Evolutionary conservation across 2,329 filamentous ascomycete genomes (phyloP).

Genomic region (Chaetomium sp.): DNA sequence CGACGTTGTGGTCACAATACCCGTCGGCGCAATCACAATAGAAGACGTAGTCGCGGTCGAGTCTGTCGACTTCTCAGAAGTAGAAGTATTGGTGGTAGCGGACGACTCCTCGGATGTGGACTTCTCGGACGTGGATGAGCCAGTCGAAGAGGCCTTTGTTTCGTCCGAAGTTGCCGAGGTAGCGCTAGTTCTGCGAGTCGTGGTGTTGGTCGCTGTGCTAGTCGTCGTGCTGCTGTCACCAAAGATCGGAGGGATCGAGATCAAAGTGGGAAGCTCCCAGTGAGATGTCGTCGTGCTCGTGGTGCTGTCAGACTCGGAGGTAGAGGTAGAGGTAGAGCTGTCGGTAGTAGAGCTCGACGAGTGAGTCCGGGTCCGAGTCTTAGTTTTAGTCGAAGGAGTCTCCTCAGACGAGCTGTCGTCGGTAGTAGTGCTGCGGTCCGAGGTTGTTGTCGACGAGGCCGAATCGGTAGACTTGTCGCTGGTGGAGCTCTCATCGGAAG

Average conservation of each 20-base stretch:
- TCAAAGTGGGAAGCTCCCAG: neutral
- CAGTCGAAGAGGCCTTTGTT: neutral
- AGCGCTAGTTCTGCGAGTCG: neutral
- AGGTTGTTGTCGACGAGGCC: neutral
- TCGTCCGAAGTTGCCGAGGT: neutral
- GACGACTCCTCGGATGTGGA: neutral
- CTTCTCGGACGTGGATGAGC: neutral
- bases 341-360: neutral
- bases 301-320: neutral
- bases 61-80: neutral
- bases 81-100: neutral
- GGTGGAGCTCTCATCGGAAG: neutral
- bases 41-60: slow-evolving; percentile 18
- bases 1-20: slow-evolving; percentile 25
- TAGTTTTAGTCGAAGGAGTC: neutral
- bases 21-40: slow-evolving; percentile 30
- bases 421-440: neutral
- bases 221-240: neutral
- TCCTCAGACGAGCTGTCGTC: neutral
- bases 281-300: neutral
- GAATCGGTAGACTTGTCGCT: neutral
- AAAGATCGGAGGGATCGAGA: too few species aligned
- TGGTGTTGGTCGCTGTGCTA: neutral
- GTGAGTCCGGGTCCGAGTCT: too few species aligned
- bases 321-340: neutral